Conservation (phyloP, 306 rosid genomes). For the Vigna trinervia region DNA sequence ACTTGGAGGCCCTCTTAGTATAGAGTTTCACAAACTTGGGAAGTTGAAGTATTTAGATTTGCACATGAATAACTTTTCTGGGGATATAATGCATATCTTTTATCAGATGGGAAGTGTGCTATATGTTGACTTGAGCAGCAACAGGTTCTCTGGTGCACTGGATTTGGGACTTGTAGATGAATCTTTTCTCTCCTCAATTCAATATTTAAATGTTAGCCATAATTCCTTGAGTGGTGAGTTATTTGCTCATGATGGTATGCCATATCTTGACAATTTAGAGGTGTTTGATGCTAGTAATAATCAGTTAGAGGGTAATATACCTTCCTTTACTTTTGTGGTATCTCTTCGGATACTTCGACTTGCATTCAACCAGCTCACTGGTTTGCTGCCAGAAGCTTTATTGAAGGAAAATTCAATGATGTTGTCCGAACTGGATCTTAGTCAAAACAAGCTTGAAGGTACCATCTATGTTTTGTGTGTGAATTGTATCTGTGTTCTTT, state of each 20-base stretch:
- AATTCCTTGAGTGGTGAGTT: conserved; percentile 73
- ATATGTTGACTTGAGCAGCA: conserved; percentile 73
- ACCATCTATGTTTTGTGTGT: conserved; percentile 19
- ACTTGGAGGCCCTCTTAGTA: conserved; percentile 60
- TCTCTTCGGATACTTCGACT: conserved; percentile 76
- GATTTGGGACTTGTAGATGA: conserved; percentile 68
- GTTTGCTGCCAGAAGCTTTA: conserved; percentile 69
- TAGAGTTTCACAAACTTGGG: conserved; percentile 61
- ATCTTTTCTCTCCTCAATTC: conserved; percentile 63
- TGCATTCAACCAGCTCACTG: conserved; percentile 65
- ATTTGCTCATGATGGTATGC: conserved; percentile 82
- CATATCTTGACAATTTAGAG: conserved; percentile 81
- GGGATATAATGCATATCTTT: conserved; percentile 63
- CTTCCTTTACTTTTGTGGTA: conserved; percentile 72
- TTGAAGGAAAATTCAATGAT: conserved; percentile 76
- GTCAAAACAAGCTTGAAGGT: conserved; percentile 82
- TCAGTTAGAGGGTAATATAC: conserved; percentile 66
- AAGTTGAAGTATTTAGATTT: conserved; percentile 61
- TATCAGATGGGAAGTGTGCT: conserved; percentile 66
- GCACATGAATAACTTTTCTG: conserved; percentile 62
- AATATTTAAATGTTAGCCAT: conserved; percentile 66
- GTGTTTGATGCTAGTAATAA: conserved; percentile 82
- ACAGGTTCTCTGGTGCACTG: conserved; percentile 68
- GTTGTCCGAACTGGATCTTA: conserved; percentile 80
- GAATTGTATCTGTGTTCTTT: conserved; percentile 12